A percentile compares a stretch with the other conserved stretches of the same genome.
Evolutionary conservation across 129 eudicot species (phyloP).

Genomic region (Lactuca sativa): DNA sequence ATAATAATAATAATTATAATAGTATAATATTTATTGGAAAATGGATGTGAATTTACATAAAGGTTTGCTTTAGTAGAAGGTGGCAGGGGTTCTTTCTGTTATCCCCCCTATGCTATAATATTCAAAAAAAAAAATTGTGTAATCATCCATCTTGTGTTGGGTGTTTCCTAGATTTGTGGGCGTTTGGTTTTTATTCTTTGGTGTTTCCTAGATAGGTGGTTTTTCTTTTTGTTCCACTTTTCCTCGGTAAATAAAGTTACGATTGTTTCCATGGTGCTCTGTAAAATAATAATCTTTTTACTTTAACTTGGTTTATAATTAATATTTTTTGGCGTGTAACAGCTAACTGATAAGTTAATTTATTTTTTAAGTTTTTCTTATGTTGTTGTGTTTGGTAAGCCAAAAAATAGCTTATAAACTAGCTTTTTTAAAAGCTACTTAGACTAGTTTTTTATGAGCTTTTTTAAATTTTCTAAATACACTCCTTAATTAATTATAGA

Average conservation of each 20-base stretch:
- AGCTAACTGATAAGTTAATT: too few relatives aligned
- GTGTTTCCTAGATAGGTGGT: slow-evolving; percentile 39
- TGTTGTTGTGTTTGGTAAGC: too few relatives aligned
- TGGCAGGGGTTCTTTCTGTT: slow-evolving; percentile 46
- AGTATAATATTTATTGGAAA: slow-evolving; percentile 23
- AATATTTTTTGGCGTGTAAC: too few relatives aligned
- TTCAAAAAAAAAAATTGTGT: slow-evolving; percentile 26
- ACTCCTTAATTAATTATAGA: too few relatives aligned
- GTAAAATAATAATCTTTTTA: too few relatives aligned
- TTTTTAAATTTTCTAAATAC: too few relatives aligned
- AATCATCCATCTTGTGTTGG: slow-evolving; percentile 38
- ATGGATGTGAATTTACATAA: slow-evolving; percentile 31
- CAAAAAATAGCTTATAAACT: too few relatives aligned
- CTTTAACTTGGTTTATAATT: neutral
- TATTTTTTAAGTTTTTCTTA: too few relatives aligned
- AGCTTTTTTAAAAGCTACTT: too few relatives aligned
- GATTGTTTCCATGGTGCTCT: slow-evolving; percentile 32
- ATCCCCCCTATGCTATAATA: slow-evolving; percentile 32
- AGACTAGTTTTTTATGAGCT: too few relatives aligned
- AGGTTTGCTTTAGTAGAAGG: slow-evolving; percentile 56
- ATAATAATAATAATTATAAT: neutral
- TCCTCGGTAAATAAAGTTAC: slow-evolving; percentile 33
- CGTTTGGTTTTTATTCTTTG: slow-evolving; percentile 15
- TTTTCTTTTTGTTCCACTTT: slow-evolving; percentile 37
- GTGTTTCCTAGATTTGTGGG: slow-evolving; percentile 39